These are phyloP conservation scores for Mesembryanthemum crystallinum DNA, from an alignment of 148 eudicot genomes.

Conservation along the genomic window DNA sequence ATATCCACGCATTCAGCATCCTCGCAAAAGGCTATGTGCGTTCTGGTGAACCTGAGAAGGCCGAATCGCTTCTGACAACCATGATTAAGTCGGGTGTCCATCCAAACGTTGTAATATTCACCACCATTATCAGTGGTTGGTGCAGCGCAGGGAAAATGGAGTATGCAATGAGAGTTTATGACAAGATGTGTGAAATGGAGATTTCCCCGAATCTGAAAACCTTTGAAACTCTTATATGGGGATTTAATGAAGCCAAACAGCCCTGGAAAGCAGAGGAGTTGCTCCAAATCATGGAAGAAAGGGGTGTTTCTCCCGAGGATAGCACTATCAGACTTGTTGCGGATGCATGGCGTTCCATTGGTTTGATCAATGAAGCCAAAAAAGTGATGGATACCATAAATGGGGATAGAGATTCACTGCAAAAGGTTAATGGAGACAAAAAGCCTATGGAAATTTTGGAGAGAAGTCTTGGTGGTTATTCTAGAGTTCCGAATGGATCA, in stretches of 20 bases:
- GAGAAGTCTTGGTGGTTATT: conserved; percentile 24
- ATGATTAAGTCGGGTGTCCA: conserved; percentile 52
- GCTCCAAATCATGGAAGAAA: conserved; percentile 55
- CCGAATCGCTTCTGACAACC: conserved; percentile 50
- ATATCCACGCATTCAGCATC: conserved; percentile 74
- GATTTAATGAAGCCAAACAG: conserved; percentile 78
- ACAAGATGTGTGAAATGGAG: conserved; percentile 62
- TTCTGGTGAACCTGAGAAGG: conserved; percentile 64
- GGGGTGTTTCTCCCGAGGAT: conserved; percentile 49
- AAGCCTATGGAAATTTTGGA: conserved; percentile 21
- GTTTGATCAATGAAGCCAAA: conserved; percentile 56
- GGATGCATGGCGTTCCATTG: conserved; percentile 80
- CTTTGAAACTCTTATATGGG: conserved; percentile 86
- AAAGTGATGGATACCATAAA: conserved; percentile 35
- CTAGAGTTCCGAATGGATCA: conserved; percentile 21
- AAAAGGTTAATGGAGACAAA: conserved; percentile 21
- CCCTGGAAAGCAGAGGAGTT: conserved; percentile 90
- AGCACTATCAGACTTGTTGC: conserved; percentile 64
- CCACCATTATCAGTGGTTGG: conserved; percentile 93
- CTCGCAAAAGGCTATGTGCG: conserved; percentile 95
- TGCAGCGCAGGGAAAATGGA: conserved; percentile 86
- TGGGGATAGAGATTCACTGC: conserved; percentile 2
- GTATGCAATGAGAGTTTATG: conserved; percentile 51
- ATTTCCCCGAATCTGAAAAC: conserved; percentile 76
- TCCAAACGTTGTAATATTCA: conserved; percentile 80